Evolutionary conservation across 2,329 filamentous ascomycete genomes (phyloP).

Genomic region (Pyricularia sp.): DNA sequence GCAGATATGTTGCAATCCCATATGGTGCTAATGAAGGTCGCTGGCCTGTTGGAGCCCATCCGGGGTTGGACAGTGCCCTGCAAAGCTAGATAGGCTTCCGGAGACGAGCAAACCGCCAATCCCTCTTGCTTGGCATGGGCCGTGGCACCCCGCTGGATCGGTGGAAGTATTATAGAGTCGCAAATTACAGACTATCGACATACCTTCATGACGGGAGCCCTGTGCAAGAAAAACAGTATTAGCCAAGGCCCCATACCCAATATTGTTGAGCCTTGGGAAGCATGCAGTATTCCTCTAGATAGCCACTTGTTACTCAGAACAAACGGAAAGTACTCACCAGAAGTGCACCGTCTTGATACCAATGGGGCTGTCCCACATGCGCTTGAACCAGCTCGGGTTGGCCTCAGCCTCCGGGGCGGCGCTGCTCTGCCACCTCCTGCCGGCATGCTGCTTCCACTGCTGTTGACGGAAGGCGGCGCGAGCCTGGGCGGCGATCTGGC

Average conservation of each 20-base stretch:
- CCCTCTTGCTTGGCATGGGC: neutral
- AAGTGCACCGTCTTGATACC: constrained; percentile 94
- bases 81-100: neutral
- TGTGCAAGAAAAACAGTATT: neutral
- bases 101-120: neutral
- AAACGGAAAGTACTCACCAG: constrained; percentile 48
- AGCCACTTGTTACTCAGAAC: neutral
- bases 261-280: too few relatives aligned
- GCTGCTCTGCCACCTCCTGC: constrained; percentile 49
- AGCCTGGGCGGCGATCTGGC: constrained; percentile 36
- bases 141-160: neutral
- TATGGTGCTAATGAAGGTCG: too few relatives aligned
- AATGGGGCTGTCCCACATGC: constrained; percentile 71
- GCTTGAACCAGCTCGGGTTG: constrained; percentile 50
- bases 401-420: constrained; percentile 30
- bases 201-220: constrained; percentile 5
- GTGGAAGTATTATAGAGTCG: too few relatives aligned
- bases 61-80: neutral
- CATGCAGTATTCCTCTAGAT: neutral
- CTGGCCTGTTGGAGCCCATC: neutral
- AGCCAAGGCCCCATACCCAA: neutral
- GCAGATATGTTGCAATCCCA: neutral
- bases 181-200: neutral
- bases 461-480: constrained; percentile 37
- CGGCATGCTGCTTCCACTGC: constrained; percentile 23